A percentile compares a stretch with the other conserved stretches of the same genome.
These are phyloP conservation scores for Datisca glomerata DNA, from an alignment of 306 rosid species.

Conservation along the genomic window DNA sequence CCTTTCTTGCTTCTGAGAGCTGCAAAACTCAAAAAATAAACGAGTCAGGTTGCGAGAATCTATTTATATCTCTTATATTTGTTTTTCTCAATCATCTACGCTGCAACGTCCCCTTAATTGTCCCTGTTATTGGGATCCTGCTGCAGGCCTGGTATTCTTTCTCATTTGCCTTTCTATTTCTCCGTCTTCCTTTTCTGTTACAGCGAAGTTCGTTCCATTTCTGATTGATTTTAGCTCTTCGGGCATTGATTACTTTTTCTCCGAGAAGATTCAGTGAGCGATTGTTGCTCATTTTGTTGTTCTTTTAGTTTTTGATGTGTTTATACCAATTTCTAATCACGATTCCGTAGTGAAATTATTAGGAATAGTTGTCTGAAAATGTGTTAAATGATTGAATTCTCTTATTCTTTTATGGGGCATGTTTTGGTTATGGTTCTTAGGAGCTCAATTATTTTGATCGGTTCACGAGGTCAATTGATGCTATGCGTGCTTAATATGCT, in stretches of 20 bases:
- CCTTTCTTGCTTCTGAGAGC: not conserved
- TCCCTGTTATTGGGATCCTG: too few species aligned
- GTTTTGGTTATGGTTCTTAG: too few species aligned
- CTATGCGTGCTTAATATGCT: too few species aligned
- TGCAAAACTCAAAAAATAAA: not conserved
- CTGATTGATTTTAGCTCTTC: constrained; percentile 12
- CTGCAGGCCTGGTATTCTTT: not conserved
- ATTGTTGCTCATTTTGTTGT: not conserved
- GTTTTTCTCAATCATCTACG: too few species aligned
- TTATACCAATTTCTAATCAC: constrained; percentile 12
- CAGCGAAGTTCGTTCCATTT: constrained; percentile 9
- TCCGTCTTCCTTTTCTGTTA: constrained; percentile 2
- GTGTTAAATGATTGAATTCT: too few species aligned
- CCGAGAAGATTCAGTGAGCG: constrained; percentile 13
- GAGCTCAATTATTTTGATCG: too few species aligned
- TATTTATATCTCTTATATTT: not conserved
- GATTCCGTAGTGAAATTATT: too few species aligned
- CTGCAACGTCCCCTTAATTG: too few species aligned
- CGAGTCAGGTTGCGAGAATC: not conserved
- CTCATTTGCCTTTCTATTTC: constrained; percentile 12
- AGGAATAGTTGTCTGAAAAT: too few species aligned
- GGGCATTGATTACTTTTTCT: constrained; percentile 13
- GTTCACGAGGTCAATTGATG: too few species aligned
- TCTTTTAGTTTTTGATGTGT: not conserved
- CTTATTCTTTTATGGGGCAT: constrained; percentile 7